Evolutionary conservation across 306 rosid species (phyloP).

Genomic region (Hippophae tibetana): DNA sequence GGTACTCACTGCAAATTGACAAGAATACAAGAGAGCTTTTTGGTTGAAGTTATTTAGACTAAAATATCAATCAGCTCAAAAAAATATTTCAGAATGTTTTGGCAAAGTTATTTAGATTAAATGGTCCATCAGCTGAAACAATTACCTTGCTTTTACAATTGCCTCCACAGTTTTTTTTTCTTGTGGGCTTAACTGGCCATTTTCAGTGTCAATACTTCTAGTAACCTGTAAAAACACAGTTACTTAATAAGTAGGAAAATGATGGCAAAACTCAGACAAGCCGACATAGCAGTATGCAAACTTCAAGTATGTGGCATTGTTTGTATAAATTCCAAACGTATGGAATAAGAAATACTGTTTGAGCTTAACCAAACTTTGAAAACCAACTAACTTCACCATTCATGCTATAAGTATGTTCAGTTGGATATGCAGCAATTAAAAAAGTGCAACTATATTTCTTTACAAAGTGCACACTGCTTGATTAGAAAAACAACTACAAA

Average conservation of each 20-base stretch:
- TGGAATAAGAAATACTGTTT: too few species aligned
- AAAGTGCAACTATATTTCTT: too few species aligned
- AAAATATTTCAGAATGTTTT: neutral
- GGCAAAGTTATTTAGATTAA: neutral
- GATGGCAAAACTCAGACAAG: conserved; percentile 4
- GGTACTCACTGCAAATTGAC: conserved; percentile 48
- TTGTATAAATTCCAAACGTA: too few species aligned
- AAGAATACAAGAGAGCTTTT: conserved; percentile 7
- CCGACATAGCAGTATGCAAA: conserved; percentile 3
- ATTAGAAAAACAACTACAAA: neutral
- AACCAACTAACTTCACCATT: too few species aligned
- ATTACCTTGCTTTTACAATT: conserved; percentile 88
- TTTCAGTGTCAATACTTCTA: conserved; percentile 73
- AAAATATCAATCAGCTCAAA: too few species aligned
- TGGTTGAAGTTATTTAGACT: neutral
- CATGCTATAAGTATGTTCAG: too few species aligned
- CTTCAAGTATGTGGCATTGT: too few species aligned
- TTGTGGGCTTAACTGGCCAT: conserved; percentile 80
- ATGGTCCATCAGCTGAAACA: conserved; percentile 9
- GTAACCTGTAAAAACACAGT: conserved; percentile 49
- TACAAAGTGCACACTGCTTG: neutral
- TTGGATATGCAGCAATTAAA: too few species aligned
- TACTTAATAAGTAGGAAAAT: neutral
- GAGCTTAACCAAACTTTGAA: too few species aligned
- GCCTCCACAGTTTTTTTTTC: conserved; percentile 83